A percentile compares a stretch with the other conserved stretches of the same genome.
Evolutionary conservation across 176 grass and related monocot genomes (phyloP).

Genomic region (Cenchrus fungigraminus): DNA sequence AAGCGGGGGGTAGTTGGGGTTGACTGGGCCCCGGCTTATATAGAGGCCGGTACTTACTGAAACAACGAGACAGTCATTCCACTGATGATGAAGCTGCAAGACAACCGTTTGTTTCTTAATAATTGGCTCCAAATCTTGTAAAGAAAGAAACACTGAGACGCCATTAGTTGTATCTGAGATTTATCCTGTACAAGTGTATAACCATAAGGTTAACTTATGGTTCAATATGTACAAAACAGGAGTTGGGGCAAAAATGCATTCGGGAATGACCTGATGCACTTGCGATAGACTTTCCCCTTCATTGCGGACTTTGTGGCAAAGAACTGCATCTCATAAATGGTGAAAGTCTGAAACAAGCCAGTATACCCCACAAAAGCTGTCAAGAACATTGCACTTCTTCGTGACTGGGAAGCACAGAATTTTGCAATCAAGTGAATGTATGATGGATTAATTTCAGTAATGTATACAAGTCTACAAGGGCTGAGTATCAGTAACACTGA

Average conservation of each 20-base stretch:
- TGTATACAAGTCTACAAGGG: slow-evolving; percentile 22
- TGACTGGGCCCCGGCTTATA: slow-evolving; percentile 42
- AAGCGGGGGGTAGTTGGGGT: slow-evolving; percentile 22
- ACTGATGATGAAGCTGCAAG: neutral
- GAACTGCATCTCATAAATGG: neutral
- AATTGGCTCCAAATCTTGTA: neutral
- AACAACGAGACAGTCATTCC: no score
- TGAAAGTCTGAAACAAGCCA: neutral
- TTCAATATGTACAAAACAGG: neutral
- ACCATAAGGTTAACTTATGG: neutral
- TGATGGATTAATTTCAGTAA: slow-evolving; percentile 28
- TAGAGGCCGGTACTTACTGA: slow-evolving; percentile 26
- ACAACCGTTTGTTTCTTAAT: neutral
- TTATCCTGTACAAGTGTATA: slow-evolving; percentile 12
- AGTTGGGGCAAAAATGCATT: neutral
- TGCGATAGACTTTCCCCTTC: neutral
- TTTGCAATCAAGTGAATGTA: slow-evolving; percentile 7
- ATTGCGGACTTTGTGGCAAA: neutral
- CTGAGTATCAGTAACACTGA: slow-evolving; percentile 32
- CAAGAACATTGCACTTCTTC: slow-evolving; percentile 29
- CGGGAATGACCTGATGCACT: neutral
- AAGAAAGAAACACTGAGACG: neutral
- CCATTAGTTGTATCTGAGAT: neutral
- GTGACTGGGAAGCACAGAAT: neutral
- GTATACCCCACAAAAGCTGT: neutral